phyloP scores from a whole-genome alignment of 2,329 filamentous ascomycete genomes.

The Claviceps humidiphila region DNA sequence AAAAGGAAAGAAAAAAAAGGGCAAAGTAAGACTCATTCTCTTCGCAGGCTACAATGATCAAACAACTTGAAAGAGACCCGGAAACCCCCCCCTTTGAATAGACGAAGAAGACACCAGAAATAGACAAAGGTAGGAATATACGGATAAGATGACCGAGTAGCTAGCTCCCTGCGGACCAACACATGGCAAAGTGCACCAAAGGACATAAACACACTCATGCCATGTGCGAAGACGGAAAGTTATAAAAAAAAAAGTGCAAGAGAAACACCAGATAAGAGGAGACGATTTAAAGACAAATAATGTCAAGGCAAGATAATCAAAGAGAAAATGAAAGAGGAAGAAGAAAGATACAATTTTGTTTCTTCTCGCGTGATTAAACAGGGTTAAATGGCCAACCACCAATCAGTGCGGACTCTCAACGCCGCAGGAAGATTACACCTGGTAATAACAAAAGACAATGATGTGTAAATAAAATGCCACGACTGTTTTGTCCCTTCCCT shows the following conservation, averaged over 20 bases:
- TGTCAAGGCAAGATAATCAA: background rate
- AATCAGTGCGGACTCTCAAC: constrained; percentile 11
- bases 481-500: constrained; percentile 6
- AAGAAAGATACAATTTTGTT: constrained; percentile 16
- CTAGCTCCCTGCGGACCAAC: too few species aligned
- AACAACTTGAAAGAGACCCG: too few species aligned
- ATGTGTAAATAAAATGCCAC: constrained; percentile 14
- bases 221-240: too few species aligned
- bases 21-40: background rate
- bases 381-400: constrained; percentile 32
- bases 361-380: constrained; percentile 40
- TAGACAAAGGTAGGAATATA: too few species aligned
- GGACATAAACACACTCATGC: too few species aligned
- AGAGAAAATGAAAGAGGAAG: background rate
- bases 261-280: background rate
- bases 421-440: constrained; percentile 9
- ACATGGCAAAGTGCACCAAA: too few species aligned
- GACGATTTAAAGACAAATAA: background rate
- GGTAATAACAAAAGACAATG: constrained; percentile 7
- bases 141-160: too few species aligned
- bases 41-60: background rate
- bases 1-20: background rate
- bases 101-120: too few species aligned
- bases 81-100: too few species aligned
- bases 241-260: too few species aligned